Evolutionary conservation across 2,329 filamentous ascomycete genomes (phyloP).

Genomic region (Fusarium compactum): DNA sequence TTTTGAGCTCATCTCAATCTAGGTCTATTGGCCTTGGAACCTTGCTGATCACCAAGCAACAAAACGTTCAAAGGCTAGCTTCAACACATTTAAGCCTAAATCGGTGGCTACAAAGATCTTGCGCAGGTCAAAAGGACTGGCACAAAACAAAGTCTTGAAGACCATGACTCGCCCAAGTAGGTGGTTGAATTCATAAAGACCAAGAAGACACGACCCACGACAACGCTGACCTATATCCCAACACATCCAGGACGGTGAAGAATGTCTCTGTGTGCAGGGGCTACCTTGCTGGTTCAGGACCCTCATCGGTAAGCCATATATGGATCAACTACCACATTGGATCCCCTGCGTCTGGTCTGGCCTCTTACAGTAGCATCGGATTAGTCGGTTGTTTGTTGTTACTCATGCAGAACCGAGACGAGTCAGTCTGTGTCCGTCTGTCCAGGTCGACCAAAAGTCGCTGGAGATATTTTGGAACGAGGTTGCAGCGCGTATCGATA

Average conservation of each 20-base stretch:
- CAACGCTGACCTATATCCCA: slow-evolving; percentile 38
- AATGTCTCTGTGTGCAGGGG: slow-evolving; percentile 36
- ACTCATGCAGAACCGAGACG: slow-evolving; percentile 6
- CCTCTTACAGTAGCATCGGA: slow-evolving; percentile 10
- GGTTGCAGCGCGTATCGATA: slow-evolving; percentile 10
- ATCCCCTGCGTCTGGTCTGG: slow-evolving; percentile 37
- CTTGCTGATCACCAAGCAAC: neutral
- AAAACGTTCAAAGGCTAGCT: slow-evolving; percentile 5
- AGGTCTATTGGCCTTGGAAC: slow-evolving; percentile 2
- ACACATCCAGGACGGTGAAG: slow-evolving; percentile 33
- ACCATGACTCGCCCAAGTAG: slow-evolving; percentile 26
- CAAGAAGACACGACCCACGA: slow-evolving; percentile 20
- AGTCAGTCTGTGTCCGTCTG: neutral
- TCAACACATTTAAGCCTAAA: slow-evolving; percentile 5
- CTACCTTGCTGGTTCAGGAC: slow-evolving; percentile 33
- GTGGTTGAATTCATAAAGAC: slow-evolving; percentile 17
- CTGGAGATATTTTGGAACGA: slow-evolving; percentile 7
- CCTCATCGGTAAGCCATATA: slow-evolving; percentile 41
- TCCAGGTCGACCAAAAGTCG: neutral
- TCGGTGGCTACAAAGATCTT: slow-evolving; percentile 28
- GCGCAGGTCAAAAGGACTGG: slow-evolving; percentile 10
- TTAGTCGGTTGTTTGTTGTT: slow-evolving; percentile 7
- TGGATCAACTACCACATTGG: slow-evolving; percentile 44
- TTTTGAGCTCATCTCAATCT: neutral
- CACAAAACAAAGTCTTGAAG: slow-evolving; percentile 12